Conservation (phyloP, 73 alveolate species). For the Tetrahymena thermophila region DNA sequence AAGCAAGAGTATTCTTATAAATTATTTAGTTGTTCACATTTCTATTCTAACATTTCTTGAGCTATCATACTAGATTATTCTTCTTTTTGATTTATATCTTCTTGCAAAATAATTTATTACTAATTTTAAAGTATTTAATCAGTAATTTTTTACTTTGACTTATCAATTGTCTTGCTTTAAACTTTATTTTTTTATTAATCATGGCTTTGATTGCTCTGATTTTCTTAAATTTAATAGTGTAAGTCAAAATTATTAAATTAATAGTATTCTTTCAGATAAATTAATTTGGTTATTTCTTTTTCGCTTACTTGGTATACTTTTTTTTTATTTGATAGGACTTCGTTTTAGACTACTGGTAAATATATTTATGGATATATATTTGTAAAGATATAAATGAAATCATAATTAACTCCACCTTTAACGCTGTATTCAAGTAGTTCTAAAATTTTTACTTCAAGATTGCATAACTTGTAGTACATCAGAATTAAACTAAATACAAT, state of each 20-base stretch:
- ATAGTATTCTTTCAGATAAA: neutral
- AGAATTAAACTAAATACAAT: neutral
- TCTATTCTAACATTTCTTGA: neutral
- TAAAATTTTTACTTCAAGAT: neutral
- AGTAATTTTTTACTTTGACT: neutral
- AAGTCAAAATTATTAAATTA: neutral
- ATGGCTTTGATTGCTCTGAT: neutral
- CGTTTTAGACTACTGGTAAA: neutral
- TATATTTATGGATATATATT: neutral
- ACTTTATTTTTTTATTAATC: neutral
- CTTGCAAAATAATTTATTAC: neutral
- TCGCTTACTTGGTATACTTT: neutral
- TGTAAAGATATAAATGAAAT: neutral
- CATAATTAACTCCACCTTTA: neutral
- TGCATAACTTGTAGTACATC: neutral
- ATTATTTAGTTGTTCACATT: neutral
- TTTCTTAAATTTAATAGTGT: neutral
- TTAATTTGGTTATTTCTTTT: neutral
- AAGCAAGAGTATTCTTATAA: neutral
- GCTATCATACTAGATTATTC: too few relatives aligned
- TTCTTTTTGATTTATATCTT: neutral
- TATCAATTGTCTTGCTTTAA: neutral
- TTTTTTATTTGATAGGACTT: neutral
- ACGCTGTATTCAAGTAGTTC: neutral
- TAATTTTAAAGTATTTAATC: neutral